Percentiles rank a stretch among this genome's conserved stretches.
These are phyloP conservation scores for Jatropha podagrica DNA, from an alignment of 441 rosid genomes.

Conservation along the genomic window DNA sequence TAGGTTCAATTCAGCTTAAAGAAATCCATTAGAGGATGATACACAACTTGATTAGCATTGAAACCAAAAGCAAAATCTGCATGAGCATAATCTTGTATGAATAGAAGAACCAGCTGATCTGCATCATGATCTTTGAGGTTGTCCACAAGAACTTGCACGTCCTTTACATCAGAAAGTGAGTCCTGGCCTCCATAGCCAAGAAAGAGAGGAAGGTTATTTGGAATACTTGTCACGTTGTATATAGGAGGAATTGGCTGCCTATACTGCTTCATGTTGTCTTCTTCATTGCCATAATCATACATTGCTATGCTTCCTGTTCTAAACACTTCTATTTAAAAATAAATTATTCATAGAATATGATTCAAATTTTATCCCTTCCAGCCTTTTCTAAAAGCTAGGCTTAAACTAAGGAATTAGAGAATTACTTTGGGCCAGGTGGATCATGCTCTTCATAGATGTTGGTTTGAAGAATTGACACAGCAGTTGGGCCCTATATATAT, in stretches of 20 bases:
- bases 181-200: constrained; percentile 72
- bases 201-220: constrained; percentile 62
- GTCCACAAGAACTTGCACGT: constrained; percentile 54
- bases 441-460: too few relatives aligned
- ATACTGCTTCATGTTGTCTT: constrained; percentile 45
- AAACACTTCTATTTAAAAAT: constrained; percentile 29
- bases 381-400: too few relatives aligned
- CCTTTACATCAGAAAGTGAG: constrained; percentile 51
- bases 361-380: neutral
- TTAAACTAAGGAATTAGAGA: too few relatives aligned
- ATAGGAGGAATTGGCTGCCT: constrained; percentile 42
- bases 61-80: constrained; percentile 74
- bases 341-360: neutral
- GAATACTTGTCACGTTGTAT: constrained; percentile 53
- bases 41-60: constrained; percentile 71
- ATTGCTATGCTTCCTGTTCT: constrained; percentile 38
- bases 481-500: too few relatives aligned
- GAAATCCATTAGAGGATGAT: constrained; percentile 47
- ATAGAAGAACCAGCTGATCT: constrained; percentile 53
- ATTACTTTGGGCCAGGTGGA: too few relatives aligned
- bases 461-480: too few relatives aligned
- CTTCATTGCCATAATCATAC: constrained; percentile 45
- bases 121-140: constrained; percentile 59
- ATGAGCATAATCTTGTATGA: constrained; percentile 59
- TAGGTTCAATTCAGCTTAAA: constrained; percentile 28